Evolutionary conservation across 495 filamentous ascomycete species (phyloP), one percentile per base, ranked within the genome.

Genomic region (Talaromyces liani): DNA sequence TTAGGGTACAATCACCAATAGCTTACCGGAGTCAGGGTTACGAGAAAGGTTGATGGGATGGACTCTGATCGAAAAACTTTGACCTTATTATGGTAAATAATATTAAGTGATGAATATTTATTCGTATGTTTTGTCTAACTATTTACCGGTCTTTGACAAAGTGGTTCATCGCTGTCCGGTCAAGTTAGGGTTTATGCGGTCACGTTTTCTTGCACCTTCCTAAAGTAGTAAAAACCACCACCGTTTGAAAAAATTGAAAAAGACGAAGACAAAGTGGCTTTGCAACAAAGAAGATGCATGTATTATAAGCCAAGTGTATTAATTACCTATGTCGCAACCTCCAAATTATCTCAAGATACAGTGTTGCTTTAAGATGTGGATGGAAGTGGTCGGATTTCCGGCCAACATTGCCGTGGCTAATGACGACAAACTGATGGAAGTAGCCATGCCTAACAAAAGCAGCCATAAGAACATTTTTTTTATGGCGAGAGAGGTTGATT

Each of bases 341-440:
- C 18, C n/a, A 6, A 22, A 0, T 1, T 49, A 8, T 49, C 18
- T 9, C n/a, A 47, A 22, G 20, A 1, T 41, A 41, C 36, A 6
- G 33, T 41, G 45, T 49, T 20, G 45, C 45, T 49, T 22, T 22
- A 18, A 49, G 18, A 4, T 49, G 45, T 49, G n/a, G 29, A 31
- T 54, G 49, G 49, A 25, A 54, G 3, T 55, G 51, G 51, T 9
- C 51, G 51, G 22, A 27, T 27, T 12, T 54, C 51, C 24, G 51
- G 51, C 20, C 8, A 6, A 27, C 10, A 25, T 27, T 27, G 51
- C 25, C 51, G 51, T 29, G 24, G 2, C 10, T 29, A 7, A 55
- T 55, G 51, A 55, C 51, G 51, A 55, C 51, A 55, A 55, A 55
- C 24, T 55, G 51, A 55, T 55, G 51, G 10, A 55, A 55, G n/a